Base-by-base conservation (phyloP, 495 filamentous ascomycete genomes). In the Saxophila tyrrhenica region DNA sequence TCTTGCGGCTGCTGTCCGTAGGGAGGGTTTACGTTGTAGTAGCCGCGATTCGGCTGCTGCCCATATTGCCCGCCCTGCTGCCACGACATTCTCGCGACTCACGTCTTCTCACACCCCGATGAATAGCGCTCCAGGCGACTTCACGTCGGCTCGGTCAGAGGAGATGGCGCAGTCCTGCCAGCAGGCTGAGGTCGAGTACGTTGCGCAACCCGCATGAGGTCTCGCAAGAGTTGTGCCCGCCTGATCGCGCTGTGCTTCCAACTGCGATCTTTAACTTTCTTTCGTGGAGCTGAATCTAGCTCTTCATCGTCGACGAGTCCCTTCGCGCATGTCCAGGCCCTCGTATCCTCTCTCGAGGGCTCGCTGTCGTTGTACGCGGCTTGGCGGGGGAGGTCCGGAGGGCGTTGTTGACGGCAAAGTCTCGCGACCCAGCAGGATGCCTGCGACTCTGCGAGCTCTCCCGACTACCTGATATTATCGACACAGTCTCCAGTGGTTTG, bases 51-150 rank as follows among this genome's bases (percentile, higher is more conserved):
- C 20, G 10, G 23, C 21, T 23, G 45, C 10, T 25, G 10, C 5
- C 45, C 17, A 58, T 77, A 77, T 32, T 75, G 69, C 43, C 75
- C 75, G 60, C 76, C 73, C 56, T 48, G 45, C 19, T 70, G 69
- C 61, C 78, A 74, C 55, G 54, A 56, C 54, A 56, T 56, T 1
- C 8, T 55, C 17, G 38, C 45, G 23, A 48, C 3, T 5, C 17
- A 8, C 41, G 5, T 35, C 29, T 13, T 35, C 29, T 7, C 29
- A 35, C 29, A 35, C 29, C 13, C 29, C 29, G 29, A 13, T 35
- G 13, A 7, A 13, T n/a, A 44, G 19, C 41, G 41, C 41, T 21
- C 41, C 41, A 44, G 3, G 19, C 15, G 41, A 44, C 16, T 21
- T 21, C n/a, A 21, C 16, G 41, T 44, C 7, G 41, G 41, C 41